Base-by-base conservation (phyloP, 2,329 filamentous ascomycete genomes). In the Colletotrichum sansevieriae region DNA sequence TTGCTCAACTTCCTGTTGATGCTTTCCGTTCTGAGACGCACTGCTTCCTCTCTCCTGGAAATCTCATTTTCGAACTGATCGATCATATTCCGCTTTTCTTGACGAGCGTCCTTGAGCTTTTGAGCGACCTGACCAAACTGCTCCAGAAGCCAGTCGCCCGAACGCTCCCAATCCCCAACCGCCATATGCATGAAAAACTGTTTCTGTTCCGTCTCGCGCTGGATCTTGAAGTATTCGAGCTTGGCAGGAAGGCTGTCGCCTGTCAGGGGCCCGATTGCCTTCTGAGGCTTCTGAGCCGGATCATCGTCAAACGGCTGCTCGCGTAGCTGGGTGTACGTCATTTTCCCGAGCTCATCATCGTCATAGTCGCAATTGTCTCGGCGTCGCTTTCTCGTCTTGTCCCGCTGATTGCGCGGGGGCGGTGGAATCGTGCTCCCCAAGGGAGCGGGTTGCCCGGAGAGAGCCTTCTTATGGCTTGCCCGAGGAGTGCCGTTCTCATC, bases 121-220 rank as follows among this genome's bases (percentile, higher is more conserved):
- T 81, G 77, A 75, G 88, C 82, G 47, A 89, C 77, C 3, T 79
- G 78, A 8, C 82, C 77, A 70, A 90, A 89, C 70, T 83, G 84
- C 49, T 83, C 82, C 22, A 88, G 78, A 64, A 90, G 88, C 87
- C 87, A 90, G 71, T 89, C 86, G 5, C 87, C 87, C 1, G 86
- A 83, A 13, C 83, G 79, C 72, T 90, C 87, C 87, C 87, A 90
- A 61, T 89, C 87, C 15, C 82, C 78, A 13, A 88, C 79, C 1
- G 83, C 77, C 82, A 89, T 85, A 60, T 81, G 81, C 3, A 80
- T 81, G 73, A 89, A 88, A 62, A 89, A 84, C 1, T 81, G 75
- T 37, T 78, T 79, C 72, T 87, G 85, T 56, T 85, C 83, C 37
- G 75, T 73, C 56, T 83, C 82, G 9, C 79, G 78, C 63, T 84